phyloP scores from a whole-genome alignment of 169 alveolate species.

The Plasmodium malariae region DNA sequence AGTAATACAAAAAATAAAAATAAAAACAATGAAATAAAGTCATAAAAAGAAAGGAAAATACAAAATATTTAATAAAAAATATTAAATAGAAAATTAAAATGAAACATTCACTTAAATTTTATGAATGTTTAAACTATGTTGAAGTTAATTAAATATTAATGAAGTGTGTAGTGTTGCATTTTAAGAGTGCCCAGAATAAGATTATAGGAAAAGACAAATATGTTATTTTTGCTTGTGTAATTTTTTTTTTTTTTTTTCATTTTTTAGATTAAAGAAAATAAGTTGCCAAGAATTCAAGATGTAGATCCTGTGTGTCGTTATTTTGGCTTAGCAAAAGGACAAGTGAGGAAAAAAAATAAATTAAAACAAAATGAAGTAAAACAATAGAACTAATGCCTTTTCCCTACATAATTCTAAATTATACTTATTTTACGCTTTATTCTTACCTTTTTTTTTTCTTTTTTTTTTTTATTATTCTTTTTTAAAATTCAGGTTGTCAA shows the following conservation, averaged over 20 bases:
- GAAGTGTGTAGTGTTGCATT: too few relatives aligned
- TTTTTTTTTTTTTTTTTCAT: background rate
- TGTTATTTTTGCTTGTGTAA: too few relatives aligned
- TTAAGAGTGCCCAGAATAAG: too few relatives aligned
- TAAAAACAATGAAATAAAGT: background rate
- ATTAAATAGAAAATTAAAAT: too few relatives aligned
- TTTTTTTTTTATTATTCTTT: background rate
- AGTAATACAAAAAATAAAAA: constrained; percentile 70
- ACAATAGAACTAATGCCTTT: background rate
- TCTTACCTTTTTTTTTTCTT: background rate
- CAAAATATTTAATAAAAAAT: too few relatives aligned
- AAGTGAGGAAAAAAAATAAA: constrained; percentile 79
- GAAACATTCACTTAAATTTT: too few relatives aligned
- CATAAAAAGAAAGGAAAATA: background rate
- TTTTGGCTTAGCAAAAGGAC: constrained; percentile 95
- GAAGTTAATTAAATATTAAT: too few relatives aligned
- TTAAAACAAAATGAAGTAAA: constrained; percentile 3
- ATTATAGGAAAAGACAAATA: background rate
- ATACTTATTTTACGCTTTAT: background rate
- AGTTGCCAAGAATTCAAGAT: constrained; percentile 96
- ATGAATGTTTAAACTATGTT: too few relatives aligned
- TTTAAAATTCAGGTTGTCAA: constrained; percentile 91
- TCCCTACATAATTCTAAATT: background rate
- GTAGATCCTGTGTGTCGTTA: constrained; percentile 98
- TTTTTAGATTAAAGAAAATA: constrained; percentile 92